Percentiles rank a stretch among this genome's conserved stretches.
phyloP scores from a whole-genome alignment of 352 stramenopile species.

The Phytophthora tubulina region DNA sequence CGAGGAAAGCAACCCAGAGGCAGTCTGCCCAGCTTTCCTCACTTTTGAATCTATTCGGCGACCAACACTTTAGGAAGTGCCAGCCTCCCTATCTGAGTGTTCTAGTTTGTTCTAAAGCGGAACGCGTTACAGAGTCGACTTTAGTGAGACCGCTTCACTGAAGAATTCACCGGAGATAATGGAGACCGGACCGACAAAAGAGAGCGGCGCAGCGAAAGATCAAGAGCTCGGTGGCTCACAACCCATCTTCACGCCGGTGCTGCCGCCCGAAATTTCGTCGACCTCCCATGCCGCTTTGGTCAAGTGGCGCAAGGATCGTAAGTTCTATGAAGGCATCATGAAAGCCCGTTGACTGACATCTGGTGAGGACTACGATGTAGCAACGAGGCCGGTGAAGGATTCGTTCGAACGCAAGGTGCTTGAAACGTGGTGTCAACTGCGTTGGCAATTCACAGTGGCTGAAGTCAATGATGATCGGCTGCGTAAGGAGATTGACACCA shows the following conservation, averaged over 20 bases:
- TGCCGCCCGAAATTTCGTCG: constrained; percentile 5
- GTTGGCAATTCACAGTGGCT: constrained; percentile 4
- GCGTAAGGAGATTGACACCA: background rate
- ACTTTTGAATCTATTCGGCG: constrained; percentile 20
- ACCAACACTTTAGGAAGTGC: constrained; percentile 15
- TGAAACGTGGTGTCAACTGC: constrained; percentile 2
- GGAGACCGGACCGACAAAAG: background rate
- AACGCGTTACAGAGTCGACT: constrained; percentile 27
- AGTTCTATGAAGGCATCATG: constrained; percentile 12
- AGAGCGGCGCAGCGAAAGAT: background rate
- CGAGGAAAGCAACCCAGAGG: background rate
- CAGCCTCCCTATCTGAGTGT: constrained; percentile 17
- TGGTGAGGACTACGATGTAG: background rate
- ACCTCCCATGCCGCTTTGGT: constrained; percentile 14
- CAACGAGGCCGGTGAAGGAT: background rate
- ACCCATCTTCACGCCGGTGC: constrained; percentile 13
- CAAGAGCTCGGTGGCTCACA: background rate
- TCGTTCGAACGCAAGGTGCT: constrained; percentile 14
- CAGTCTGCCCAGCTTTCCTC: background rate
- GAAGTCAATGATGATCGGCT: constrained; percentile 5
- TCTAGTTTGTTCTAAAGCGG: background rate
- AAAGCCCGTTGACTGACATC: constrained; percentile 5
- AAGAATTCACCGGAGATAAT: too few species aligned
- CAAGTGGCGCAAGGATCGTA: constrained; percentile 9
- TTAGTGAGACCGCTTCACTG: constrained; percentile 23